phyloP scores from a whole-genome alignment of 805 yeast species.

The Lipomyces sp. region DNA sequence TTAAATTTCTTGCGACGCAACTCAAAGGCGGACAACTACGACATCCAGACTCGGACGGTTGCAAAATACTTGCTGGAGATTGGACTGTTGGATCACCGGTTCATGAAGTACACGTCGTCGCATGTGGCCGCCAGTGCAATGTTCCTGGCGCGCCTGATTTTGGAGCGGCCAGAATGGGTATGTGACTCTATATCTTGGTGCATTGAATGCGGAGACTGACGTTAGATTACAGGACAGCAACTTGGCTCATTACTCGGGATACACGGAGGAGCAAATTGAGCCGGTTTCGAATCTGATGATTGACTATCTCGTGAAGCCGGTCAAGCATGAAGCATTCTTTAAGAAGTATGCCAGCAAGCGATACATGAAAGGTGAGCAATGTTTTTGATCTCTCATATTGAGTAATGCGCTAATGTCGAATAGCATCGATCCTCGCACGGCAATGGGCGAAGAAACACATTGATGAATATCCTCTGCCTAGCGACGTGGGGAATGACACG shows the following conservation, averaged over 20 bases:
- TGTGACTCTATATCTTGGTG: not conserved
- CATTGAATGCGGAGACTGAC: not conserved
- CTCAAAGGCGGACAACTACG: constrained; percentile 94
- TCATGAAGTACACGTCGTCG: constrained; percentile 84
- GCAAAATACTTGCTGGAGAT: constrained; percentile 91
- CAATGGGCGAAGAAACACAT: constrained; percentile 37
- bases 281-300: constrained; percentile 72
- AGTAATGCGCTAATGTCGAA: not conserved
- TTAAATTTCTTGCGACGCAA: constrained; percentile 92
- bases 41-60: constrained; percentile 85
- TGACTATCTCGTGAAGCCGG: constrained; percentile 66
- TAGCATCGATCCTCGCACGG: constrained; percentile 39
- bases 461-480: constrained; percentile 13
- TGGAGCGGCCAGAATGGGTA: constrained; percentile 52
- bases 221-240: constrained; percentile 73
- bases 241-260: constrained; percentile 84
- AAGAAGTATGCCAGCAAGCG: constrained; percentile 87
- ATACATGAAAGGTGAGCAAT: constrained; percentile 59
- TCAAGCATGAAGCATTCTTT: constrained; percentile 87
- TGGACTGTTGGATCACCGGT: constrained; percentile 83
- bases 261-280: constrained; percentile 65
- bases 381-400: constrained; percentile 30
- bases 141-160: constrained; percentile 70
- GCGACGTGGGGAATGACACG: not conserved
- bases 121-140: constrained; percentile 98